A percentile compares a stretch with the other conserved stretches of the same genome.
phyloP scores from a whole-genome alignment of 805 yeast genomes.

The Cyberlindnera euphorbiiphila region DNA sequence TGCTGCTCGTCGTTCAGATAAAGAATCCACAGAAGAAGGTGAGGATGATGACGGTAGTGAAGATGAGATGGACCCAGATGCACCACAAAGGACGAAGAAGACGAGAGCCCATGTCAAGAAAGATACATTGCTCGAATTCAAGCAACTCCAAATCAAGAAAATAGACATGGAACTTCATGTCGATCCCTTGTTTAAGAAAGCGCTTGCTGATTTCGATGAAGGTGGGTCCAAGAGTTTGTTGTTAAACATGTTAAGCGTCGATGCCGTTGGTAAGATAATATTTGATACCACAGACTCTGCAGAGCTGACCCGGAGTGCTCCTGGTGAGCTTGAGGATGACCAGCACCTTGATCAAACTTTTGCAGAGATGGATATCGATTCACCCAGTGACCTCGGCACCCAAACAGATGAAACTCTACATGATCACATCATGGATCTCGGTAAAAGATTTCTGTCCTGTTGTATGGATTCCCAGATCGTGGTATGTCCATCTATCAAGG shows the following conservation, averaged over 20 bases:
- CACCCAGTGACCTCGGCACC: slow-evolving; percentile 5
- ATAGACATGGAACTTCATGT: slow-evolving; percentile 61
- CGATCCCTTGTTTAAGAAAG: slow-evolving; percentile 73
- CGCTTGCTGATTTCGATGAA: slow-evolving; percentile 75
- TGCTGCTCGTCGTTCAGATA: slow-evolving; percentile 39
- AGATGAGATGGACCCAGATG: slow-evolving; percentile 27
- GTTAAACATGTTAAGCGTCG: slow-evolving; percentile 56
- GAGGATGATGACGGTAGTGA: slow-evolving; percentile 22
- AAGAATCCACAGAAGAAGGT: slow-evolving; percentile 19
- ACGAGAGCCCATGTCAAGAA: slow-evolving; percentile 21
- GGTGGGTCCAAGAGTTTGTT: slow-evolving; percentile 75
- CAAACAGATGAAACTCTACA: slow-evolving; percentile 7
- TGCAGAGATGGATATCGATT: slow-evolving; percentile 26
- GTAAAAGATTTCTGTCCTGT: slow-evolving; percentile 12
- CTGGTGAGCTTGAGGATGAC: slow-evolving; percentile 10
- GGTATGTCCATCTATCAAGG: slow-evolving; percentile 21
- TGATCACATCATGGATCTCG: slow-evolving; percentile 11
- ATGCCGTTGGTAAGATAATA: slow-evolving; percentile 49
- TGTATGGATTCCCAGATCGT: slow-evolving; percentile 1
- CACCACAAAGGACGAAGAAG: slow-evolving; percentile 19
- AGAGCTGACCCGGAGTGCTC: slow-evolving; percentile 12
- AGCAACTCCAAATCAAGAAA: slow-evolving; percentile 46
- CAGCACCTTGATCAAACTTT: slow-evolving; percentile 13
- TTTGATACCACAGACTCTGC: slow-evolving; percentile 52
- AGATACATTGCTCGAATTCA: slow-evolving; percentile 51